Evolutionary conservation across 176 grass and related monocot species (phyloP).

Genomic region (Hordeum vulgare): DNA sequence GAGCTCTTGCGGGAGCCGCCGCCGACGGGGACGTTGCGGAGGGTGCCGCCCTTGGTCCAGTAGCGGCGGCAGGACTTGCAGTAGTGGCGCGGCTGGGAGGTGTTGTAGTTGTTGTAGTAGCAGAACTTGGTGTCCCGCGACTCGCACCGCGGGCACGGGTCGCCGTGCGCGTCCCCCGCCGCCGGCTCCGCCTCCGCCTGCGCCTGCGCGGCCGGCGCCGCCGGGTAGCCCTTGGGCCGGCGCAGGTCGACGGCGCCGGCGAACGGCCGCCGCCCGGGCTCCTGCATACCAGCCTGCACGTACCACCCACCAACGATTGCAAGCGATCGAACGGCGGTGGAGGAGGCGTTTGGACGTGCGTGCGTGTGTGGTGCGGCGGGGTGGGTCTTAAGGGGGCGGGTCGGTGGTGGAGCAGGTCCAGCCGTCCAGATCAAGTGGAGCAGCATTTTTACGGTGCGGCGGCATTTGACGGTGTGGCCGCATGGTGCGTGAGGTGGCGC

Average conservation of each 20-base stretch:
- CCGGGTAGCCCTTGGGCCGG: slow-evolving; percentile 40
- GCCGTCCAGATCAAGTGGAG: not conserved
- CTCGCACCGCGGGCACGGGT: slow-evolving; percentile 55
- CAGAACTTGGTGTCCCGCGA: slow-evolving; percentile 93
- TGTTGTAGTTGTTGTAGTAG: slow-evolving; percentile 98
- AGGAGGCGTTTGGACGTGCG: not conserved
- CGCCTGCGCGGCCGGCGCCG: not conserved
- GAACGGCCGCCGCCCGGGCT: slow-evolving; percentile 31
- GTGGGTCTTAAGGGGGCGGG: not conserved
- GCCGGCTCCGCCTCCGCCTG: not conserved
- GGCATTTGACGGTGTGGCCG: not conserved
- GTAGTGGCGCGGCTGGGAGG: slow-evolving; percentile 90
- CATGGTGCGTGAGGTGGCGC: not conserved
- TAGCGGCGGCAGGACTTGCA: slow-evolving; percentile 88
- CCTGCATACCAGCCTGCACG: slow-evolving; percentile 26
- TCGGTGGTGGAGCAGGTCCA: slow-evolving; percentile 21
- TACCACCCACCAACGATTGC: not conserved
- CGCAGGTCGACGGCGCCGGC: slow-evolving; percentile 43
- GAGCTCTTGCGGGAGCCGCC: slow-evolving; percentile 52
- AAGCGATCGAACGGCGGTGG: not conserved
- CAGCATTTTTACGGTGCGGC: not conserved
- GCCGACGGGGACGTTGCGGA: slow-evolving; percentile 82
- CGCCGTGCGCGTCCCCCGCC: not conserved
- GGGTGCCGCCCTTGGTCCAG: slow-evolving; percentile 84
- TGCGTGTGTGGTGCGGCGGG: not conserved